Conservation (phyloP, 345 rosid species). For the Brassica cretica region DNA sequence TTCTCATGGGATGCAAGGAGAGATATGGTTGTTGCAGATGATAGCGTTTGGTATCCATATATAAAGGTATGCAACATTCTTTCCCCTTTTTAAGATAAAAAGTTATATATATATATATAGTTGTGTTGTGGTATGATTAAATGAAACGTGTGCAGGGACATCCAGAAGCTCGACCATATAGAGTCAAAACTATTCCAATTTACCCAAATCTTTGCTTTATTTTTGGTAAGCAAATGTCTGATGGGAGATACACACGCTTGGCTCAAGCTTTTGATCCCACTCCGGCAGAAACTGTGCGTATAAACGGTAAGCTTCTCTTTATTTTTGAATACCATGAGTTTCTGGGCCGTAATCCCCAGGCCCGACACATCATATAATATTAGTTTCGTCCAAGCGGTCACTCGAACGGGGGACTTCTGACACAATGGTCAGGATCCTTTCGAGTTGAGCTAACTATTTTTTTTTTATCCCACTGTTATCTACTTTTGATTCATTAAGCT, state of each 20-base stretch:
- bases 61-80: conserved; percentile 51
- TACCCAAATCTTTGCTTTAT: conserved; percentile 71
- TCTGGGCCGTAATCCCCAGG: too few relatives aligned
- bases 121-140: conserved; percentile 14
- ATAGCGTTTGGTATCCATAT: conserved; percentile 67
- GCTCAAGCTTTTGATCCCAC: conserved; percentile 50
- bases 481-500: not conserved
- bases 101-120: not conserved
- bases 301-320: conserved; percentile 50
- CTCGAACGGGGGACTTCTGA: too few relatives aligned
- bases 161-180: conserved; percentile 82
- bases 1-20: conserved; percentile 77
- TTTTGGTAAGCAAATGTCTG: conserved; percentile 62
- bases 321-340: too few relatives aligned
- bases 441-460: too few relatives aligned
- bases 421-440: too few relatives aligned
- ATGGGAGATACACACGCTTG: conserved; percentile 69
- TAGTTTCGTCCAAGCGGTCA: too few relatives aligned
- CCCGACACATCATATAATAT: too few relatives aligned
- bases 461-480: too few relatives aligned
- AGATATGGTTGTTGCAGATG: conserved; percentile 82
- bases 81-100: conserved; percentile 6
- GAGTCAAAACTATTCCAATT: conserved; percentile 78
- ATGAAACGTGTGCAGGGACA: conserved; percentile 54
- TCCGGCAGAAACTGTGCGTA: conserved; percentile 40